Evolutionary conservation across 2,329 filamentous ascomycete species (phyloP), one percentile per base, ranked within the genome.

Genomic region (Cylindrodendrum hubeiense): DNA sequence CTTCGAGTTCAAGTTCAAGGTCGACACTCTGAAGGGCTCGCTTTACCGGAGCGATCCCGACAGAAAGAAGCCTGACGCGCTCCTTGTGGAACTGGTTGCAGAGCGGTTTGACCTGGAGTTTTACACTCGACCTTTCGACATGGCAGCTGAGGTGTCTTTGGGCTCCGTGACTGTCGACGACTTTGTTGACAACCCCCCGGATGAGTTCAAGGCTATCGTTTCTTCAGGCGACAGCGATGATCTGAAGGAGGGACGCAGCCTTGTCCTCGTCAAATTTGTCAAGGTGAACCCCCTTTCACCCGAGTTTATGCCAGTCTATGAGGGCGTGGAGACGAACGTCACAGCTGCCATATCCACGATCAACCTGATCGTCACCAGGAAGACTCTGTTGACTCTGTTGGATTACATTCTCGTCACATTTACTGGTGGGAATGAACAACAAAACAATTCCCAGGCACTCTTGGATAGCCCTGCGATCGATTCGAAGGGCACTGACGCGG

Each of bases 141-240:
- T 99, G 91, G 93, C 91, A 26, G 95, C 96, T 1, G 93, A 98
- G 74, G 93, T 99, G 26, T 90, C 94, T 0, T 86, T 99, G 10
- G 92, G 93, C 15, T 95, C 94, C 2, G 84, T 99, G 19, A 93
- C 91, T 1, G 90, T 99, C 3, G 95, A 98, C 74, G 96, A 99
- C 76, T 95, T 98, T 76, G 95, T 99, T 9, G 95, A 96, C 69
- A 92, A 95, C 58, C 90, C 94, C 0, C 84, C 93, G 0, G 91
- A 92, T 8, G 95, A 98, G 75, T 99, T 99, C 84, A 97, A 96
- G 80, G 95, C 95, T 26, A 97, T 99, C 54, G 89, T 99, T n/a
- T 97, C 95, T 0, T 98, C 96, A 1, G 89, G 88, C 0, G 89
- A 91, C 52, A 79, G 82, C 7, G 88, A 91, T 46, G 95, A 97